Evolutionary conservation across 345 rosid genomes (phyloP), one percentile per base, ranked within the genome.

Genomic region (Citrus reticulata): DNA sequence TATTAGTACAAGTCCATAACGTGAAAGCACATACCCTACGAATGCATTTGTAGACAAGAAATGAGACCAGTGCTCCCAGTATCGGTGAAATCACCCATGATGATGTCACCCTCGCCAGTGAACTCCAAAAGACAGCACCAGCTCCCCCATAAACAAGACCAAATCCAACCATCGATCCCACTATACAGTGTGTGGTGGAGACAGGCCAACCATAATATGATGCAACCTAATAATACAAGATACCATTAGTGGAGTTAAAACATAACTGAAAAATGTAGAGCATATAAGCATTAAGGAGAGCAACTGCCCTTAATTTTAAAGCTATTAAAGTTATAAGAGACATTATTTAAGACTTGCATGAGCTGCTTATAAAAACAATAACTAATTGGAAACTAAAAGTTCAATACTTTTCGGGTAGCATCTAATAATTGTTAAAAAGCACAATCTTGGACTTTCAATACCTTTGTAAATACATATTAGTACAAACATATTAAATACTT

Each of bases 101-200:
- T 0, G 97, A 94, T 78, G 87, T 86, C 73, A 96, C 99, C 85
- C 90, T 89, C 51, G 97, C 98, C 77, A 96, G 75, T 74, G 98
- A 94, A 60, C 92, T 89, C 99, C 99, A 96, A 85, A 96, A 96
- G 81, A 96, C 98, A 0, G 99, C 97, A 40, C 94, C 95, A 75
- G 93, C 68, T 66, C 99, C 99, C 9, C 99, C 99, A 78, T 96
- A 96, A 9, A 88, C 93, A 13, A 96, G 93, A 16, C 97, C 98
- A 77, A 96, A 94, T 37, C 99, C 99, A 57, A 96, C 99, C 99
- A 96, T 96, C 27, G 98, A 91, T 83, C 98, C 99, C 7, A 96
- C 91, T 27, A 94, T 94, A 79, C 98, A 96, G 82, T 96, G 98
- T 9, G 99, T 96, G 64, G 99, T 96, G 3, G 99, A 96, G 82